Base-by-base conservation (phyloP, 257 asterid genomes). In the Pogostemon cablin region DNA sequence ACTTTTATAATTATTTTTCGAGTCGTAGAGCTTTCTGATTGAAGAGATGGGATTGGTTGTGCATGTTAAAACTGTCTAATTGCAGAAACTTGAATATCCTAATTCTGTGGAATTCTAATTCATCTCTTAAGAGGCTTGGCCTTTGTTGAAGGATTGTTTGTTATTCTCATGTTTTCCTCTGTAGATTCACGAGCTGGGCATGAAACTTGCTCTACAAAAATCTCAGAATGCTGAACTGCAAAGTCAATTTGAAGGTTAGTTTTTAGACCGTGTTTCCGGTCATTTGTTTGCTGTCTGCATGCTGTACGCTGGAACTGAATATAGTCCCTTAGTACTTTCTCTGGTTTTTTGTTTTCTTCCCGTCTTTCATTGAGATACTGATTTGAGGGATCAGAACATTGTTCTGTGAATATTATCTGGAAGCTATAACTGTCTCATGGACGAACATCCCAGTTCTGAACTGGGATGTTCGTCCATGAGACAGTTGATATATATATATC, bases 171-270 rank as follows among this genome's bases (percentile, higher is more conserved):
- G 5, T 72, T 75, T 58, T 63, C 73, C 52, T 11, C 57, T 72
- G 61, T 78, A 93, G 99, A 89, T 93, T 47, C 97, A 89, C 74
- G 98, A 91, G 81, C 86, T 93, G 69, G 72, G 85, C 3, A 88
- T 93, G 97, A 87, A 90, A 67, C 96, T 93, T 62, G 83, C 96
- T 64, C 67, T 81, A 79, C 95, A 88, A 76, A 93, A 81, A 79
- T 85, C 99, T 74, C 98, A 91, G 67, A 87, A 93, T 77, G 72
- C 81, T 3, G 96, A 93, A 80, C 87, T 91, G 80, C 86, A 73
- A 84, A 81, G 75, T 78, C 96, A 90, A 44, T 86, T 87, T 69
- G 95, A 87, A 91, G 98, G 98, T 92, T 59, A 43, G 80, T 73
- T 67, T 54, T 53, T 44, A 41, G 5, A 2, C 55, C 5, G 2